Evolutionary conservation across 2,329 filamentous ascomycete genomes (phyloP), one percentile per base, ranked within the genome.

Genomic region (Leptoxyphium fumago): DNA sequence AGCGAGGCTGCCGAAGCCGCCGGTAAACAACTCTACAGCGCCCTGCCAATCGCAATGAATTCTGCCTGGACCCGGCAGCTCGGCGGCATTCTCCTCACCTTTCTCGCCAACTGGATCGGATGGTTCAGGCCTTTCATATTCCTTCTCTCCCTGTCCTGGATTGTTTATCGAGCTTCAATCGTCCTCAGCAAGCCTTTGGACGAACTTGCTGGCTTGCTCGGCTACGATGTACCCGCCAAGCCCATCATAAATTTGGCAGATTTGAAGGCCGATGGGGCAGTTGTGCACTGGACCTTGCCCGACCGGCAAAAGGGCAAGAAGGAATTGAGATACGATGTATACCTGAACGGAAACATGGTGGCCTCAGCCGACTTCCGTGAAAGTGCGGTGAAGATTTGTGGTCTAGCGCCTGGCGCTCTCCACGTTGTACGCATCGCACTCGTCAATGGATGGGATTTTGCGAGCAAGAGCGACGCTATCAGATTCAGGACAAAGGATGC

Each of bases 361-460:
- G 91, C 88, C 54, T 85, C 94, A 57, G 85, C 88, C 39, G 80
- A 77, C 50, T 78, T 79, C 54, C 75, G 78, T 52, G 86, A 94
- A 61, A 86, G 82, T 0, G 84, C 86, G n/a, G 87, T 95, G 43
- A 88, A 84, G 39, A 87, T 98, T 44, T 87, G 83, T 29, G 86
- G 88, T 34, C 71, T 98, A 7, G 80, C 82, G 54, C 87, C 91
- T 0, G 80, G 82, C 51, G 84, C 84, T 55, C 93, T 88, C 56
- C 96, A 96, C 65, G 93, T 94, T 51, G 80, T 98, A 26, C 82
- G 89, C 47, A 85, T 96, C 43, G 84, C 95, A 52, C 86, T 89
- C 34, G 82, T 95, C 43, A 94, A 89, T 41, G 77, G 82, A 28
- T 86, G 88, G 53, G 93, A 91, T 62, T 96, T 96, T 56, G 86